Evolutionary conservation across 1,284 basidiomycete genomes (phyloP), one percentile per base, ranked within the genome.

Genomic region (Blastosporella zonata): DNA sequence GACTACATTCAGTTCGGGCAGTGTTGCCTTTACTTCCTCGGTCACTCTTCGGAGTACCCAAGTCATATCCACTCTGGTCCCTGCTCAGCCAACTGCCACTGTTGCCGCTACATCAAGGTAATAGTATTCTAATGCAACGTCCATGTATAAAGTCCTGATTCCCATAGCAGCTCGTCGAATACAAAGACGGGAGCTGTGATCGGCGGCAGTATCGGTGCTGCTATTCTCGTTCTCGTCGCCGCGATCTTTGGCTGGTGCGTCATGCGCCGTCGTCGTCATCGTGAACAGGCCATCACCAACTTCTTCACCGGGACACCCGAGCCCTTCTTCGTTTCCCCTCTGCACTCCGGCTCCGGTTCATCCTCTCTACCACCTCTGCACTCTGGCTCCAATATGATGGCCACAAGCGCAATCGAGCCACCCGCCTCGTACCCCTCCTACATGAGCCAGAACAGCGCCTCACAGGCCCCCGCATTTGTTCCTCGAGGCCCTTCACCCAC

Each of bases 191-290:
- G 33, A n/a, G 59, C 59, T 15, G 41, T 62, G 15, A 49, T 62
- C n/a, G 61, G 58, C 12, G 61, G 60, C 9, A 46, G 46, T 29
- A 44, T 60, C 18, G 58, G 55, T 33, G 62, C 54, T 21, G 53
- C 50, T 2, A 51, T 62, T n/a, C n/a, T 56, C 20, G 20, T 62
- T 8, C 50, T 56, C 18, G 48, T 52, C 9, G 27, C 59, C 3
- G 45, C 57, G 15, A 38, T 62, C 8, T 18, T 60, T 7, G 43
- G 49, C 6, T 59, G 58, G 47, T 49, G 53, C 40, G 28, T 59
- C 22, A 45, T 57, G 34, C 60, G 57, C 18, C 57, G 61, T 17
- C 62, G 56, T 25, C 53, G 49, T 34, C 56, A 50, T 17, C 55
- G 50, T 18, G 46, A 58, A 34, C 38, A 43, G 21, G 49, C 45